Percentiles rank a stretch among this genome's conserved stretches.
Conservation (phyloP, 2,329 filamentous ascomycete species). For the Hortaea sp. region DNA sequence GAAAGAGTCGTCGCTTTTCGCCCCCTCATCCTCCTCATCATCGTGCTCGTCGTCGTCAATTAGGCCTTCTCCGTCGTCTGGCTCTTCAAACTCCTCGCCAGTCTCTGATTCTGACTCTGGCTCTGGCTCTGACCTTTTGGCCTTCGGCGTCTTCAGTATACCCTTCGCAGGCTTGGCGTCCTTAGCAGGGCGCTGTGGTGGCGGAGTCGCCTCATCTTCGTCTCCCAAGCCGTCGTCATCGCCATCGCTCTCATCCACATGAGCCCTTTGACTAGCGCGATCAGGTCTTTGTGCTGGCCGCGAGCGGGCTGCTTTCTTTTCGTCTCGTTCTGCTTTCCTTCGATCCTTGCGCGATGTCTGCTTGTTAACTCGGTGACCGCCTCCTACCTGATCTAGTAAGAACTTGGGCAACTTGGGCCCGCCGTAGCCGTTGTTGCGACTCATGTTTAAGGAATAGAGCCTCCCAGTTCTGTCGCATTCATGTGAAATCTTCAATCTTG, state of each 20-base stretch:
- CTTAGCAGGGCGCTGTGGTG: constrained; percentile 7
- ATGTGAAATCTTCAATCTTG: no score
- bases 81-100: constrained; percentile 1
- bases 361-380: constrained; percentile 11
- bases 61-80: constrained; percentile 4
- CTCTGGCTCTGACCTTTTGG: neutral
- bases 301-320: constrained; percentile 44
- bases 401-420: constrained; percentile 37
- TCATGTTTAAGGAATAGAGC: constrained; percentile 8
- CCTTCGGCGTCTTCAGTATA: constrained; percentile 25
- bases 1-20: constrained; percentile 8
- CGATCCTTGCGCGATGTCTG: constrained; percentile 29
- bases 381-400: constrained; percentile 33
- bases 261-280: constrained; percentile 1
- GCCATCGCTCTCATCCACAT: constrained; percentile 12
- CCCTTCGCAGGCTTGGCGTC: constrained; percentile 25
- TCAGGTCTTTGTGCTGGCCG: neutral
- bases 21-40: constrained; percentile 1
- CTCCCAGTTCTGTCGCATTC: no score
- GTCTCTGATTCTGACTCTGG: constrained; percentile 8
- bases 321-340: constrained; percentile 54
- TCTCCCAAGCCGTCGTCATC: constrained; percentile 14
- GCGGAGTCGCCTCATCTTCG: constrained; percentile 17
- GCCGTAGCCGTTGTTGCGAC: constrained; percentile 11
- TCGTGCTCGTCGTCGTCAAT: neutral